Evolutionary conservation across 1,284 basidiomycete genomes (phyloP).

Genomic region (Ustilago xerochloae): DNA sequence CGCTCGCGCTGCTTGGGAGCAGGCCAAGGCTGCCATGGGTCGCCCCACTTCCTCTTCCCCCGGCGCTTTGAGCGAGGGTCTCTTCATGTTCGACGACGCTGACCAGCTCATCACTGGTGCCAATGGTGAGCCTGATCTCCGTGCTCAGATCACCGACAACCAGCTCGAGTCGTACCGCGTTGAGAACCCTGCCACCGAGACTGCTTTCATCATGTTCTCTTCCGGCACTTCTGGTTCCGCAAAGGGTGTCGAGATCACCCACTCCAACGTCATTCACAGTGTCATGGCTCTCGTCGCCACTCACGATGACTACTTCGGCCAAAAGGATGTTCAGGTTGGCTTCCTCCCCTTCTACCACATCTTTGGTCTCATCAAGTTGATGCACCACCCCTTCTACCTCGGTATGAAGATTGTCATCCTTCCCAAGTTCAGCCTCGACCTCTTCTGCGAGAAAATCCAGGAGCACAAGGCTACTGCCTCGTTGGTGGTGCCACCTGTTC

Average conservation of each 20-base stretch:
- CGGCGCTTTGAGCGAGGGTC: slow-evolving; percentile 19
- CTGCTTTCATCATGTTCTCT: slow-evolving; percentile 61
- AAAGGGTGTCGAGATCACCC: slow-evolving; percentile 65
- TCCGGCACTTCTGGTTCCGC: slow-evolving; percentile 64
- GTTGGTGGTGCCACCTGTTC: slow-evolving; percentile 84
- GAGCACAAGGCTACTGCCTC: slow-evolving; percentile 75
- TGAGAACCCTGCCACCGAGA: slow-evolving; percentile 38
- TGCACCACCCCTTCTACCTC: slow-evolving; percentile 75
- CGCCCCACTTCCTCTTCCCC: slow-evolving; percentile 10
- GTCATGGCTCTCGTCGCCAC: slow-evolving; percentile 49
- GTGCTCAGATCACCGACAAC: slow-evolving; percentile 37
- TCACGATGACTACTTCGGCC: slow-evolving; percentile 48
- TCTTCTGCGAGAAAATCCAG: slow-evolving; percentile 77
- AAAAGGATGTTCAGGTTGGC: slow-evolving; percentile 49
- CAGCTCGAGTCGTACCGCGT: slow-evolving; percentile 47
- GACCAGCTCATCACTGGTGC: slow-evolving; percentile 34
- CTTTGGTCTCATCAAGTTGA: slow-evolving; percentile 72
- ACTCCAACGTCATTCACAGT: slow-evolving; percentile 57
- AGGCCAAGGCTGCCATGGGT: slow-evolving; percentile 37
- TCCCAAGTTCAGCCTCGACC: slow-evolving; percentile 78
- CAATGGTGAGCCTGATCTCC: slow-evolving; percentile 52
- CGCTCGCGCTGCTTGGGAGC: slow-evolving; percentile 49
- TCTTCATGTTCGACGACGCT: slow-evolving; percentile 59
- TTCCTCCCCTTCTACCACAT: slow-evolving; percentile 66
- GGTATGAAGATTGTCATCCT: slow-evolving; percentile 78